Percentiles rank a stretch among this genome's conserved stretches.
phyloP scores from a whole-genome alignment of 163 green algal species.

The Coccomyxa subellipsoidea region DNA sequence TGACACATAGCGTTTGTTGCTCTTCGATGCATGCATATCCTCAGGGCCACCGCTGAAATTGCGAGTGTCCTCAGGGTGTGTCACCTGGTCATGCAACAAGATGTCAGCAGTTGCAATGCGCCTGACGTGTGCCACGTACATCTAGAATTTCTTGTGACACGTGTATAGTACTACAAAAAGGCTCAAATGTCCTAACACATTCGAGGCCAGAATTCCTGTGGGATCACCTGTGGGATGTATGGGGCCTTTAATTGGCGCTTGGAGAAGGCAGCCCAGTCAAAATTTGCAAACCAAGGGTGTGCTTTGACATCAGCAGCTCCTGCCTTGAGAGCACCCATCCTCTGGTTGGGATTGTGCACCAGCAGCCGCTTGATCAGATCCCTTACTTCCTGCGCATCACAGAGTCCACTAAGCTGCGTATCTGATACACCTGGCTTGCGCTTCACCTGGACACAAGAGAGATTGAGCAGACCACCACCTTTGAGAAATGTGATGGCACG shows the following conservation, averaged over 20 bases:
- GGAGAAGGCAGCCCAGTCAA: slow-evolving; percentile 82
- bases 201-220: not conserved
- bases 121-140: no score
- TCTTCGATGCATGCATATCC: not conserved
- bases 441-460: no score
- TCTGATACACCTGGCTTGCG: no score
- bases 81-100: slow-evolving; percentile 32
- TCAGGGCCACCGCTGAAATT: slow-evolving; percentile 43
- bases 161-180: not conserved
- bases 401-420: no score
- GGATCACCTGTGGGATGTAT: slow-evolving; percentile 60
- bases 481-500: slow-evolving; percentile 73
- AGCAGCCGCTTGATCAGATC: slow-evolving; percentile 81
- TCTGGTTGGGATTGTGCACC: slow-evolving; percentile 61
- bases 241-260: slow-evolving; percentile 49
- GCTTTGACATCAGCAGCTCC: slow-evolving; percentile 77
- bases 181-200: not conserved
- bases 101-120: no score
- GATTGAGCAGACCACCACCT: no score
- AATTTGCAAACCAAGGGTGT: slow-evolving; percentile 88
- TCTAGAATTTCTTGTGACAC: no score
- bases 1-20: slow-evolving; percentile 40
- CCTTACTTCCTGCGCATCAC: slow-evolving; percentile 53
- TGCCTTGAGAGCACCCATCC: slow-evolving; percentile 64
- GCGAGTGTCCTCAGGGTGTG: slow-evolving; percentile 39